phyloP scores from a whole-genome alignment of 2,329 filamentous ascomycete genomes.

The Macrophomina pseudophaseolina region DNA sequence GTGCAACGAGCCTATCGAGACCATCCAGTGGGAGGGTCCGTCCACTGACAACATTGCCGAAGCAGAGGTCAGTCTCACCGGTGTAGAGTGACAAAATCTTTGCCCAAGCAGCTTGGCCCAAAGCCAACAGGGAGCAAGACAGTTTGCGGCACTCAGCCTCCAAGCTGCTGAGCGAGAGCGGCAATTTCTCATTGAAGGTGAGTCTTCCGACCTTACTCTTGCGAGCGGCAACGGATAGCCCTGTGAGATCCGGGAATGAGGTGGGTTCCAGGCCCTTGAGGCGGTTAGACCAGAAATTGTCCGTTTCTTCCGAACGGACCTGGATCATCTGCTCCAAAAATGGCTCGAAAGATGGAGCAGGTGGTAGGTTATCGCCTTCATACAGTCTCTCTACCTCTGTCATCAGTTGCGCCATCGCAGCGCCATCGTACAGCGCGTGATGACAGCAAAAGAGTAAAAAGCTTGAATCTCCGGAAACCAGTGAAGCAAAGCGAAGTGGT shows the following conservation, averaged over 20 bases:
- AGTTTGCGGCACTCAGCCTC: constrained; percentile 33
- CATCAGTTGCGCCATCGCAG: constrained; percentile 73
- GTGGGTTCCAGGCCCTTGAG: constrained; percentile 59
- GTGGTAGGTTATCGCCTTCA: constrained; percentile 51
- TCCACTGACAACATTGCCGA: constrained; percentile 85
- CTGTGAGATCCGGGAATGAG: constrained; percentile 46
- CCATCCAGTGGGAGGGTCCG: constrained; percentile 69
- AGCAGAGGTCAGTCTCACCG: constrained; percentile 71
- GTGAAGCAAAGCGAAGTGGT: constrained; percentile 44
- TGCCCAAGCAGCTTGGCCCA: constrained; percentile 76
- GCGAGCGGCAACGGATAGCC: constrained; percentile 31
- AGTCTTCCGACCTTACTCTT: constrained; percentile 22
- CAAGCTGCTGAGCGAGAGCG: constrained; percentile 33
- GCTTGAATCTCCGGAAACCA: constrained; percentile 31
- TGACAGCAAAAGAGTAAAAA: constrained; percentile 64
- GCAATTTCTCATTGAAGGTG: constrained; percentile 37
- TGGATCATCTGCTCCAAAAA: constrained; percentile 68
- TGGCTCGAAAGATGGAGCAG: constrained; percentile 61
- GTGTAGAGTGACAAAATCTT: constrained; percentile 65
- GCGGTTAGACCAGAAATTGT: constrained; percentile 69
- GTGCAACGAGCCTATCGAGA: constrained; percentile 76
- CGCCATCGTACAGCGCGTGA: constrained; percentile 86
- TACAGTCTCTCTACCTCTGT: constrained; percentile 71
- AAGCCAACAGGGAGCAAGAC: constrained; percentile 60
- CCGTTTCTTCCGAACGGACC: constrained; percentile 54